Base-by-base conservation (phyloP, 257 asterid species). In the Solanum sitiens region DNA sequence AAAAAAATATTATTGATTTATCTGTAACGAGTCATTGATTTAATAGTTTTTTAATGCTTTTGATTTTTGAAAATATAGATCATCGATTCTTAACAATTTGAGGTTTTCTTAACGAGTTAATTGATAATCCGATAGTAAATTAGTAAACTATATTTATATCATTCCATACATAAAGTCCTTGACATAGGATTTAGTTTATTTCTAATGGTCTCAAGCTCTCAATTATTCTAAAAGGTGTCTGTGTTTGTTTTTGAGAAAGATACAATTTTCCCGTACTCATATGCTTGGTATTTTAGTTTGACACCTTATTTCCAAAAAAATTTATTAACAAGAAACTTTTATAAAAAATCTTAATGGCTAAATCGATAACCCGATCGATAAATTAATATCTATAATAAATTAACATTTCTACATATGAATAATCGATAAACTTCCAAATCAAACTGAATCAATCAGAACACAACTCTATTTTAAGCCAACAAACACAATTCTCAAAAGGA, bases 381-480 rank as follows among this genome's bases (percentile, higher is more conserved):
- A 56, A 56, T 7, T 23, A 18, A 56, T 56, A 56, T 56, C 0
- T 7, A 56, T 56, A 56, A 56, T 56, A 4, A 56, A 18, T 56
- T 56, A 56, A 7, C 11, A 18, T 56, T 2, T 56, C 65, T 56
- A 18, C 0, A 7, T 18, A 56, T 56, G 11, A 56, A 56, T 56
- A 2, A 56, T 56, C 0, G n/a, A 56, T 56, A 7, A 56, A 18
- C 65, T 56, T 56, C n/a, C 20, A 56, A 56, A 56, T 56, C 0
- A 0, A 56, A 56, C 11, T 0, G 11, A 56, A 56, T 56, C n/a
- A 18, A 56, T 0, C n/a, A 11, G 18, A 0, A 7, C n/a, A 18
- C 65, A 0, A 18, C 65, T 4, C 65, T 56, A 47, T 2, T 47
- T 47, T 18, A 47, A 53, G n/a, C 0, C 63, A 53, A 53, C 10